Evolutionary conservation across 1,139 yeast genomes (phyloP).

Genomic region (Diutina neorugosa): DNA sequence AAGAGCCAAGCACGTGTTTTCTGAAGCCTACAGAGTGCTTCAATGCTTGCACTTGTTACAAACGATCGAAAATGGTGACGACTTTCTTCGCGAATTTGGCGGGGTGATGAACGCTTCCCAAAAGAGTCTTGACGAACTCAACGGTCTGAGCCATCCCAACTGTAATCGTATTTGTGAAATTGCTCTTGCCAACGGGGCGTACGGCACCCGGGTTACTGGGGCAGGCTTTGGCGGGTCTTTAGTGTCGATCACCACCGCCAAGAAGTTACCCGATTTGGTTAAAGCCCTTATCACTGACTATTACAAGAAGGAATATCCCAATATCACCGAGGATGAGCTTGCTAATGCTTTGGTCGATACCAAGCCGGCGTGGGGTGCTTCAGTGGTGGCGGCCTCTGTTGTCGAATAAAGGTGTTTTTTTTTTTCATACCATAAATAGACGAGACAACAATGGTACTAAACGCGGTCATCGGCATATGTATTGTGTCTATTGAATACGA

Average conservation of each 20-base stretch:
- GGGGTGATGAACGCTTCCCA: slow-evolving; percentile 50
- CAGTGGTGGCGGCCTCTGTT: slow-evolving; percentile 16
- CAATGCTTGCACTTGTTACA: slow-evolving; percentile 31
- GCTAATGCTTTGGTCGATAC: slow-evolving; percentile 44
- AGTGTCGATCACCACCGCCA: slow-evolving; percentile 46
- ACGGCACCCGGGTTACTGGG: slow-evolving; percentile 63
- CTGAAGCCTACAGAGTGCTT: slow-evolving; percentile 52
- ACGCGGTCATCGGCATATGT: not conserved
- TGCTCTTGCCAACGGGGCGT: slow-evolving; percentile 45
- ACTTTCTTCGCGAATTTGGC: slow-evolving; percentile 35
- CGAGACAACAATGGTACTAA: not conserved
- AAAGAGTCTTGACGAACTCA: slow-evolving; percentile 32
- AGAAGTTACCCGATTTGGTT: slow-evolving; percentile 30
- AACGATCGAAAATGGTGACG: slow-evolving; percentile 10
- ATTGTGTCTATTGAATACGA: not conserved
- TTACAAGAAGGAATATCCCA: slow-evolving; percentile 30
- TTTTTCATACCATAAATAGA: not conserved
- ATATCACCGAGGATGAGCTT: slow-evolving; percentile 29
- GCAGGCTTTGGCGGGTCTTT: slow-evolving; percentile 80
- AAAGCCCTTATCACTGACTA: slow-evolving; percentile 42
- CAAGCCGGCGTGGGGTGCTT: slow-evolving; percentile 49
- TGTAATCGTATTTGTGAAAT: slow-evolving; percentile 40
- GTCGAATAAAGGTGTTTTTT: not conserved
- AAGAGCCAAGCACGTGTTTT: slow-evolving; percentile 51
- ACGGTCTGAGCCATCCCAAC: slow-evolving; percentile 45